Conservation (phyloP, 257 asterid genomes). For the Cynanchum wilfordii region DNA sequence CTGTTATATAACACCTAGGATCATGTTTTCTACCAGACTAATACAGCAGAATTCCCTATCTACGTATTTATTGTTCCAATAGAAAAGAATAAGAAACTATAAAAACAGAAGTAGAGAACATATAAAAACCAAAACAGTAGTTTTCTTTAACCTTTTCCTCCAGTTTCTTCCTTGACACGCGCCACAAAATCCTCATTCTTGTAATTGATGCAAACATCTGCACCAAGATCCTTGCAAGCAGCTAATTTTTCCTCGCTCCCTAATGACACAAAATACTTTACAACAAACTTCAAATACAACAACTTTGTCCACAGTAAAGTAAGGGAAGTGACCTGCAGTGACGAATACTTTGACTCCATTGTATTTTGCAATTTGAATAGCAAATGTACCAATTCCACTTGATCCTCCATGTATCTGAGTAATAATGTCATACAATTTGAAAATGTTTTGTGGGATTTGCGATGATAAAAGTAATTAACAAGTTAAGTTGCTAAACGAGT, state of each 20-base stretch:
- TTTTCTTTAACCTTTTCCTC: slow-evolving; percentile 57
- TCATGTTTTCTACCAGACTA: slow-evolving; percentile 7
- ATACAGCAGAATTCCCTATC: not conserved
- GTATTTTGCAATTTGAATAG: slow-evolving; percentile 87
- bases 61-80: not conserved
- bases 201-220: slow-evolving; percentile 93
- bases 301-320: not conserved
- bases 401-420: slow-evolving; percentile 92
- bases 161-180: slow-evolving; percentile 88
- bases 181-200: slow-evolving; percentile 86
- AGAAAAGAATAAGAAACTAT: not conserved
- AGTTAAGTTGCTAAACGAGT: too few species aligned
- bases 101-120: too few species aligned
- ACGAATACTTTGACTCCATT: slow-evolving; percentile 65
- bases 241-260: slow-evolving; percentile 90
- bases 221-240: slow-evolving; percentile 92
- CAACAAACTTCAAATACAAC: not conserved
- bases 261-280: slow-evolving; percentile 19
- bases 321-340: slow-evolving; percentile 71
- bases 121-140: not conserved
- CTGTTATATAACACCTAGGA: slow-evolving; percentile 29
- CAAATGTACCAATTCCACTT: slow-evolving; percentile 96
- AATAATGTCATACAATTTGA: not conserved
- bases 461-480: not conserved
- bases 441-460: not conserved